phyloP scores from a whole-genome alignment of 441 rosid species.

The Erodium moschatum region DNA sequence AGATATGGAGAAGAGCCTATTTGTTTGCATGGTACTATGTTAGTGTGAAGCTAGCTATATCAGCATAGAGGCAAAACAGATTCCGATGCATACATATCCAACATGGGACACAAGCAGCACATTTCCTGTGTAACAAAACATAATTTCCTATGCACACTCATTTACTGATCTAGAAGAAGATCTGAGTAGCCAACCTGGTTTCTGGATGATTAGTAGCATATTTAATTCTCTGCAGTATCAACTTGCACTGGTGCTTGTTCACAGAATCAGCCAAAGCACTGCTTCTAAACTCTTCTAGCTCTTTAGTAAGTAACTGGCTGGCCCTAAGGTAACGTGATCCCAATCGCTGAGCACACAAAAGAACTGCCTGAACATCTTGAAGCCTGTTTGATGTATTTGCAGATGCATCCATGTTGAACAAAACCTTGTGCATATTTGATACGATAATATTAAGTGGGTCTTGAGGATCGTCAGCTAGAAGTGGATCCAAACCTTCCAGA shows the following conservation, averaged over 20 bases:
- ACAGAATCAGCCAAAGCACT: slow-evolving; percentile 78
- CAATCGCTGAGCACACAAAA: slow-evolving; percentile 80
- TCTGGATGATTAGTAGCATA: slow-evolving; percentile 67
- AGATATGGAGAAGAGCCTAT: neutral
- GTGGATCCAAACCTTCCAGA: slow-evolving; percentile 94
- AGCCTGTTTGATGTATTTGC: slow-evolving; percentile 69
- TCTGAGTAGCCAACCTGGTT: slow-evolving; percentile 44
- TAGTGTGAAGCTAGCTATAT: neutral
- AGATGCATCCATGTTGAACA: slow-evolving; percentile 73
- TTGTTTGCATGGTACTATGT: neutral
- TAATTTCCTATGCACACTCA: slow-evolving; percentile 7
- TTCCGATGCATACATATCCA: neutral
- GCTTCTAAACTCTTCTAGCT: slow-evolving; percentile 88
- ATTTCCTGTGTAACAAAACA: slow-evolving; percentile 7
- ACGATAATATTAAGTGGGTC: slow-evolving; percentile 76
- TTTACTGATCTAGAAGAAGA: slow-evolving; percentile 8
- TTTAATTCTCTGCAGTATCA: slow-evolving; percentile 87
- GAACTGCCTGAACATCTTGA: slow-evolving; percentile 94
- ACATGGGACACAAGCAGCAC: neutral
- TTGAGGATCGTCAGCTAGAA: slow-evolving; percentile 97
- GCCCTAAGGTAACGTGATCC: slow-evolving; percentile 87
- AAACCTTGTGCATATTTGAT: slow-evolving; percentile 76
- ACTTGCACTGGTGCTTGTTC: slow-evolving; percentile 85
- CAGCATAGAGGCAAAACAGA: slow-evolving; percentile 8
- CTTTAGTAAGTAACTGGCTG: slow-evolving; percentile 68